Evolutionary conservation across 2,329 filamentous ascomycete genomes (phyloP).

Genomic region (Arthroderma sp.): DNA sequence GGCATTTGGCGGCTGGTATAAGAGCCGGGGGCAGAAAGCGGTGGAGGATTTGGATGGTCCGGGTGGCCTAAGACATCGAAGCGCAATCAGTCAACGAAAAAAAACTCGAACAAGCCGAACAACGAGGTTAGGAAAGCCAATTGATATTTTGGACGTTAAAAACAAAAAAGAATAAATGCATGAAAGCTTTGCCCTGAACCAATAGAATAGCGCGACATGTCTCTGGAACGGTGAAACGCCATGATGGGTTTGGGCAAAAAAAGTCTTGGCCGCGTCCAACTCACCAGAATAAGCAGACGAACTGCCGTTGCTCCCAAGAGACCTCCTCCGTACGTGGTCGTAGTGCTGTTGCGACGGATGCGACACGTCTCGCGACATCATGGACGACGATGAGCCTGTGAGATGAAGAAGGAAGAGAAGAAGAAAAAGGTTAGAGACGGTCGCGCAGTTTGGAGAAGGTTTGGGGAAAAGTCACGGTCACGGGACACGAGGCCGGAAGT

Average conservation of each 20-base stretch:
- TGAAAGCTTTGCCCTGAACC: not conserved
- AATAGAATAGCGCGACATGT: not conserved
- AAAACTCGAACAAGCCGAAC: not conserved
- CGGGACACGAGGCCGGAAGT: too few species aligned
- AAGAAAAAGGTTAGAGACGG: not conserved
- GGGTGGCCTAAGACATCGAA: conserved; percentile 6
- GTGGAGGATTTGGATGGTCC: conserved; percentile 16
- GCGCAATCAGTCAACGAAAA: not conserved
- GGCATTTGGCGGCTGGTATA: conserved; percentile 35
- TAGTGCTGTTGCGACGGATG: conserved; percentile 19
- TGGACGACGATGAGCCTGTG: conserved; percentile 5
- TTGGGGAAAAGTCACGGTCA: too few species aligned
- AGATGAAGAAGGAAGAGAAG: conserved; percentile 1
- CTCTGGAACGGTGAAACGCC: not conserved
- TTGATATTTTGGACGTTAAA: not conserved
- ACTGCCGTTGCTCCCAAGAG: conserved; percentile 25
- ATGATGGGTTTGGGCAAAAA: not conserved
- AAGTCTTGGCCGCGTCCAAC: conserved; percentile 13
- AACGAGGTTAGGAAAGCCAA: not conserved
- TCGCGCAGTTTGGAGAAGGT: too few species aligned
- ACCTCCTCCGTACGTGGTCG: conserved; percentile 23
- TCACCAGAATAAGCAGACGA: conserved; percentile 24
- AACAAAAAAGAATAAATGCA: not conserved
- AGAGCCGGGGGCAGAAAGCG: conserved; percentile 19
- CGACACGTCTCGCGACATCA: conserved; percentile 23